phyloP scores from a whole-genome alignment of 352 stramenopile genomes.

The Globisporangium spinosum region DNA sequence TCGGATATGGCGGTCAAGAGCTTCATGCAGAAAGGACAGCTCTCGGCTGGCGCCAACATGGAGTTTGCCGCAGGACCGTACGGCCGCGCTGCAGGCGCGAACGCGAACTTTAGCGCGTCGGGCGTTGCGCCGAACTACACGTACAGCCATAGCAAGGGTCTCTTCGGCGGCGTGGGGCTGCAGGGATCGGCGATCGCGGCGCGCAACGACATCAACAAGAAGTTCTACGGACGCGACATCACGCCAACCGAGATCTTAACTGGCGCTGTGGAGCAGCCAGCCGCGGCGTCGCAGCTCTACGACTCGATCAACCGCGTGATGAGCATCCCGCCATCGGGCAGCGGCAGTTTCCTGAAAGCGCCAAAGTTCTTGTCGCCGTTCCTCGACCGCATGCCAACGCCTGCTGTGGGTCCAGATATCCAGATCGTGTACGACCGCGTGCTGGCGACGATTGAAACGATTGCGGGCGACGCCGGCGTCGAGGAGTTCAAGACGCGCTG shows the following conservation, averaged over 20 bases:
- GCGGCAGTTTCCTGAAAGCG: constrained; percentile 40
- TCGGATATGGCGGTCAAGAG: constrained; percentile 90
- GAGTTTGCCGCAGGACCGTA: constrained; percentile 82
- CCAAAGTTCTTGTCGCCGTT: constrained; percentile 65
- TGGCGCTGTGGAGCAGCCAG: constrained; percentile 74
- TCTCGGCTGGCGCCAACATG: constrained; percentile 80
- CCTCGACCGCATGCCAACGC: constrained; percentile 65
- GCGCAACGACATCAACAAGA: constrained; percentile 80
- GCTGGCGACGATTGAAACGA: constrained; percentile 61
- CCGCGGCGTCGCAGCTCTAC: constrained; percentile 78
- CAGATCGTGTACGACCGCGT: constrained; percentile 86
- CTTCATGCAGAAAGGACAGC: constrained; percentile 82
- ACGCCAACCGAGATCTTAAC: constrained; percentile 82
- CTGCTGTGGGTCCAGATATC: constrained; percentile 68
- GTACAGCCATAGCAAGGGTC: constrained; percentile 85
- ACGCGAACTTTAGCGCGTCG: constrained; percentile 71
- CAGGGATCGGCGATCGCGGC: constrained; percentile 81
- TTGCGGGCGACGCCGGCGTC: constrained; percentile 50
- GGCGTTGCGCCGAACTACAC: constrained; percentile 85
- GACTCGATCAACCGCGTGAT: constrained; percentile 73
- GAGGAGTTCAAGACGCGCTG: constrained; percentile 84
- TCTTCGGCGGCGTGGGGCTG: constrained; percentile 80
- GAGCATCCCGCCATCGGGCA: constrained; percentile 66
- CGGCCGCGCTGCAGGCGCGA: constrained; percentile 67
- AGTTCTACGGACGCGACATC: constrained; percentile 88